These are phyloP conservation scores for Salix koriyanagi DNA, from an alignment of 345 rosid genomes.

Conservation along the genomic window DNA sequence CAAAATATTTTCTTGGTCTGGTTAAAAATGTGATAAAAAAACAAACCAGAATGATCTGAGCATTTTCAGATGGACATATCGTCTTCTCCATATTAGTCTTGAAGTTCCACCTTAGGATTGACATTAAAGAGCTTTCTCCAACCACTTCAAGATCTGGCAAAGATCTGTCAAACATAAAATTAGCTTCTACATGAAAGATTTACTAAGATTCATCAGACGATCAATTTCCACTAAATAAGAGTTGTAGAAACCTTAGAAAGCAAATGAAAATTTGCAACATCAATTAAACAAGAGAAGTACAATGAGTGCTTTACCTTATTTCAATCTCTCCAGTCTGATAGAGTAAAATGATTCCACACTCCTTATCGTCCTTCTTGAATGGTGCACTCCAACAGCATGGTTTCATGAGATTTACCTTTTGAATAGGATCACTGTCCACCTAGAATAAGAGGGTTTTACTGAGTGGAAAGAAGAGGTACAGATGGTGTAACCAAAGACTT, in stretches of 20 bases:
- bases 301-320: constrained; percentile 46
- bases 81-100: constrained; percentile 63
- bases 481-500: constrained; percentile 2
- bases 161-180: constrained; percentile 49
- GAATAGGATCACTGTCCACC: constrained; percentile 46
- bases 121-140: constrained; percentile 58
- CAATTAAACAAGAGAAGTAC: neutral
- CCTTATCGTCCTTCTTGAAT: constrained; percentile 47
- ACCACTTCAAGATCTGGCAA: constrained; percentile 67
- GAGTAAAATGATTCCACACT: constrained; percentile 52
- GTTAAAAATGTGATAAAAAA: neutral
- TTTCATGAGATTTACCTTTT: constrained; percentile 46
- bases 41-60: constrained; percentile 60
- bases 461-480: constrained; percentile 22
- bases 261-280: neutral
- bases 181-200: neutral
- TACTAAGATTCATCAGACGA: neutral
- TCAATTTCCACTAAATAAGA: neutral
- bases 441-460: constrained; percentile 35
- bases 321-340: constrained; percentile 71
- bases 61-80: constrained; percentile 44
- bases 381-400: constrained; percentile 76
- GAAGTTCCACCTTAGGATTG: constrained; percentile 75
- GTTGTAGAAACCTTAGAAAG: neutral
- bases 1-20: neutral